These are phyloP conservation scores for Ilex aquifolium DNA, from an alignment of 257 asterid genomes.

Conservation along the genomic window DNA sequence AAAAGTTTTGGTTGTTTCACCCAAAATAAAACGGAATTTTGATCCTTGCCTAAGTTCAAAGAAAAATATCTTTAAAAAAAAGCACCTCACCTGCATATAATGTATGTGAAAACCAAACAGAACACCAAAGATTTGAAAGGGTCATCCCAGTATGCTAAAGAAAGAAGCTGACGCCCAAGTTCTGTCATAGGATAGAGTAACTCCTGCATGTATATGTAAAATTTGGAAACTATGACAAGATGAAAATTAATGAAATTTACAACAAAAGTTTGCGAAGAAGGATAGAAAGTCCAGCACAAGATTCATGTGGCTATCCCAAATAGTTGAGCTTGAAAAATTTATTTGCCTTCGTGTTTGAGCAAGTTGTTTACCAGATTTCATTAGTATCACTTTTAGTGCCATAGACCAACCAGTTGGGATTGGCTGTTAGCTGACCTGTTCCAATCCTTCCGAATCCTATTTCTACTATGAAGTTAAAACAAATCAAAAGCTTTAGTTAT, in stretches of 20 bases:
- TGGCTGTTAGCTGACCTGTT: not conserved
- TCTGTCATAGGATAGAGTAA: constrained; percentile 72
- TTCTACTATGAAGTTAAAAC: not conserved
- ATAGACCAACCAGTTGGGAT: no score
- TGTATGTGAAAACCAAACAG: constrained; percentile 50
- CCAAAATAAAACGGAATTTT: no score
- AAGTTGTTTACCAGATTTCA: no score
- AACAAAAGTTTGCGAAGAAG: constrained; percentile 6
- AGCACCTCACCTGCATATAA: constrained; percentile 54
- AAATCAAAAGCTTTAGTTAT: constrained; percentile 4
- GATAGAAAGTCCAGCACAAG: constrained; percentile 5
- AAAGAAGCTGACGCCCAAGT: constrained; percentile 54
- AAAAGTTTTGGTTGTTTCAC: no score
- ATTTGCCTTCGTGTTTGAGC: no score
- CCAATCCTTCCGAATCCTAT: constrained; percentile 7
- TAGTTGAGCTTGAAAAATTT: no score
- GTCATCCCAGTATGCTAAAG: constrained; percentile 71
- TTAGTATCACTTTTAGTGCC: no score
- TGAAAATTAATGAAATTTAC: constrained; percentile 6
- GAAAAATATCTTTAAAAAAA: constrained; percentile 3
- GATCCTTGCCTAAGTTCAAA: not conserved
- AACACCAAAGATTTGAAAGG: constrained; percentile 55
- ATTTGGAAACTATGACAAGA: constrained; percentile 3
- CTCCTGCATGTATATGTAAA: constrained; percentile 54
- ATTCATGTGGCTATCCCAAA: not conserved